Evolutionary conservation across 805 yeast species (phyloP).

Genomic region (Metschnikowia reukaufii): DNA sequence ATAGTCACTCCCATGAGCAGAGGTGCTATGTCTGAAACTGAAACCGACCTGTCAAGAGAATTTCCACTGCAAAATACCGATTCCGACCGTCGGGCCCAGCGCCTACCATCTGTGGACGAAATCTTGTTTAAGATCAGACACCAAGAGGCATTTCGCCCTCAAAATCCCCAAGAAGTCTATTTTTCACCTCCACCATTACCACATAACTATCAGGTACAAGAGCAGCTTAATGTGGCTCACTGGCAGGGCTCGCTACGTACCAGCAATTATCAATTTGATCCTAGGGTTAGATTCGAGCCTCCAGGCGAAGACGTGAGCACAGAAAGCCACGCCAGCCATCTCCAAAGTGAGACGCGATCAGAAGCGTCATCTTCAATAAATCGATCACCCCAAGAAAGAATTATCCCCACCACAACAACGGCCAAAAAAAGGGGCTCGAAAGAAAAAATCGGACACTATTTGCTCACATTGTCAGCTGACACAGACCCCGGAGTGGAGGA

Average conservation of each 20-base stretch:
- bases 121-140: slow-evolving; percentile 10
- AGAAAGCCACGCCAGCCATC: neutral
- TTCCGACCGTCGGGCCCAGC: slow-evolving; percentile 1
- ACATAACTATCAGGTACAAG: neutral
- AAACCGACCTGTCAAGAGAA: slow-evolving; percentile 3
- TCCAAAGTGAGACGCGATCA: neutral
- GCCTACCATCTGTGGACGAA: slow-evolving; percentile 16
- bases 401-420: neutral
- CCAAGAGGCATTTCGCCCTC: slow-evolving; percentile 5
- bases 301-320: neutral
- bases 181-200: neutral
- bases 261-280: slow-evolving; percentile 4
- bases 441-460: slow-evolving; percentile 18
- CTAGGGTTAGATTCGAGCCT: slow-evolving; percentile 2
- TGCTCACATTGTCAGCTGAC: slow-evolving; percentile 22
- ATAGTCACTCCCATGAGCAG: slow-evolving; percentile 8
- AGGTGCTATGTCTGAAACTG: slow-evolving; percentile 8
- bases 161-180: slow-evolving; percentile 4
- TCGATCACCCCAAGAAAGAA: neutral
- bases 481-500: slow-evolving; percentile 91
- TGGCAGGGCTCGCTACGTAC: slow-evolving; percentile 7
- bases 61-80: neutral
- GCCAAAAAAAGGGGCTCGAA: slow-evolving; percentile 21
- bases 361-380: neutral
- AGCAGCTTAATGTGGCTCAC: slow-evolving; percentile 2